phyloP scores from a whole-genome alignment of 1,139 yeast genomes.

The Sugiyamaella novakii region DNA sequence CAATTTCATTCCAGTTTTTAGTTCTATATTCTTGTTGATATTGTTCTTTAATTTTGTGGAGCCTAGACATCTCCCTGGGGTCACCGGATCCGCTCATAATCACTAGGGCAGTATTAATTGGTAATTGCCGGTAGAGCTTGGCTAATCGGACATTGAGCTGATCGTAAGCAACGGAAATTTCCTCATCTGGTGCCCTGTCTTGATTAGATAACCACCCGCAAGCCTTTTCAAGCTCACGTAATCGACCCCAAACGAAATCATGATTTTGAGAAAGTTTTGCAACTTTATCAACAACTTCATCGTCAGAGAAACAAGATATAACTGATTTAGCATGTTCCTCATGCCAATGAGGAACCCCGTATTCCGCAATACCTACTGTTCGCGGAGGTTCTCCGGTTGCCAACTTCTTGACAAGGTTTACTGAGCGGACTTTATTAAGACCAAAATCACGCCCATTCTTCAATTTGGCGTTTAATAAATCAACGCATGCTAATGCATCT shows the following conservation, averaged over 20 bases:
- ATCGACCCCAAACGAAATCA: conserved; percentile 55
- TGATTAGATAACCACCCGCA: conserved; percentile 13
- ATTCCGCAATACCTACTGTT: conserved; percentile 42
- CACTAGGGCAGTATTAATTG: conserved; percentile 61
- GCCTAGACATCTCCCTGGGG: conserved; percentile 53
- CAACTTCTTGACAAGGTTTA: conserved; percentile 31
- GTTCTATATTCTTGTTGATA: conserved; percentile 49
- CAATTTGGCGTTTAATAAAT: conserved; percentile 69
- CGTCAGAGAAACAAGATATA: conserved; percentile 57
- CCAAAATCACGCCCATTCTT: conserved; percentile 70
- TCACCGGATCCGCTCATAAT: conserved; percentile 67
- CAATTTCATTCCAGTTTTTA: conserved; percentile 49
- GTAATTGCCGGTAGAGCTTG: conserved; percentile 54
- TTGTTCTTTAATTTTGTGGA: conserved; percentile 48
- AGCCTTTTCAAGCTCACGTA: conserved; percentile 59
- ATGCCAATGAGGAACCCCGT: conserved; percentile 42
- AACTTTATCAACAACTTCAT: conserved; percentile 52
- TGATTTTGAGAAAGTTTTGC: conserved; percentile 39
- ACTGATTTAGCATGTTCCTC: conserved; percentile 43
- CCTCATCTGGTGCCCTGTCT: conserved; percentile 23
- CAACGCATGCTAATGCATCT: conserved; percentile 81
- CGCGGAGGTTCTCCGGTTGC: conserved; percentile 18
- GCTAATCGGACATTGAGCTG: conserved; percentile 51
- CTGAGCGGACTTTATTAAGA: conserved; percentile 29
- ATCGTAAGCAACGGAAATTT: conserved; percentile 36